Evolutionary conservation across 495 filamentous ascomycete species (phyloP).

Genomic region (Penicillium pancosmium): DNA sequence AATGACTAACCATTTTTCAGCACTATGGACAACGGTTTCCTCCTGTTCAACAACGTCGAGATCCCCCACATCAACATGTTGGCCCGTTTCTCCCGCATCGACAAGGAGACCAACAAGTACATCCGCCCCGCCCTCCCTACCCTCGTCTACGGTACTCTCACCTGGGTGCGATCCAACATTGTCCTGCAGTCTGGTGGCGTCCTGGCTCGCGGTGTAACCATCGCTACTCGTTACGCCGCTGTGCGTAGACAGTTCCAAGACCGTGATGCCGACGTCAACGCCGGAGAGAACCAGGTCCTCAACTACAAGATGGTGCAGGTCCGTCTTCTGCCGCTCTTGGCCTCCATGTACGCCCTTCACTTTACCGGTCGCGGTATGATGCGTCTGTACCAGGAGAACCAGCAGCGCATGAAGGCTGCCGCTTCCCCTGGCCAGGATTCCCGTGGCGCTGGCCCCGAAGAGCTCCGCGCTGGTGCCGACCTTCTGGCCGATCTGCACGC

Average conservation of each 20-base stretch:
- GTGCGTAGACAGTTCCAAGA: conserved; percentile 74
- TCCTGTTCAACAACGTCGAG: conserved; percentile 71
- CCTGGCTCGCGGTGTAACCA: conserved; percentile 74
- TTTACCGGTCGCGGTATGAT: conserved; percentile 74
- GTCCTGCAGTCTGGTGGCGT: conserved; percentile 67
- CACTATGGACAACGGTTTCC: conserved; percentile 77
- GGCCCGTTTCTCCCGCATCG: conserved; percentile 63
- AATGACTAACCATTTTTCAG: conserved; percentile 26
- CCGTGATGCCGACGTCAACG: conserved; percentile 57
- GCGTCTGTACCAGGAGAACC: conserved; percentile 65
- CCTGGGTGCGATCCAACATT: conserved; percentile 71
- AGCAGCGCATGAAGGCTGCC: conserved; percentile 59
- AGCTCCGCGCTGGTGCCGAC: conserved; percentile 64
- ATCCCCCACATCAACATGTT: conserved; percentile 72
- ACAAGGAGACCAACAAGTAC: conserved; percentile 64
- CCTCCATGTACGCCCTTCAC: conserved; percentile 74
- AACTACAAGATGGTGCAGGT: conserved; percentile 80
- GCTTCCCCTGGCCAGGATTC: conserved; percentile 39
- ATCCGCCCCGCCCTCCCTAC: conserved; percentile 63
- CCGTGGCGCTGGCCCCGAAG: conserved; percentile 66
- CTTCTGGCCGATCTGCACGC: conserved; percentile 73
- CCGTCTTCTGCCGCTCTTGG: conserved; percentile 67
- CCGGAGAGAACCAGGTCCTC: conserved; percentile 69
- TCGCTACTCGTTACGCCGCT: conserved; percentile 69
- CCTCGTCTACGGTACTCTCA: conserved; percentile 72